Conservation (phyloP, 805 yeast species). For the Saccharomycopsis fodiens region DNA sequence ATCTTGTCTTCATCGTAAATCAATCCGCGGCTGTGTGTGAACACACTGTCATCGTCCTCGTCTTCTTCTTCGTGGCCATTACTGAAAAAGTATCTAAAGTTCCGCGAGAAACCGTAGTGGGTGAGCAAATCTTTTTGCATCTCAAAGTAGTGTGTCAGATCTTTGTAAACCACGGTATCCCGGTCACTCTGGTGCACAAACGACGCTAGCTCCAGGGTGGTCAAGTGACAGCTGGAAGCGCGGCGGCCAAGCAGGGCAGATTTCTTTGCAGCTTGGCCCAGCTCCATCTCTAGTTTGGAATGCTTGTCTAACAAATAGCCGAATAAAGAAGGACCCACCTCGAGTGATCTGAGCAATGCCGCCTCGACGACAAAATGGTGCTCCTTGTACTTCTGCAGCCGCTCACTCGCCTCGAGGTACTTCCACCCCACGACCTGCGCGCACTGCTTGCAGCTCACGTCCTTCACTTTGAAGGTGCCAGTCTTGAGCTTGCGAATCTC, state of each 20-base stretch:
- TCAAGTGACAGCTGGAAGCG: no score
- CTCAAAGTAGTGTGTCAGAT: constrained; percentile 16
- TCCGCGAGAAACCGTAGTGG: constrained; percentile 2
- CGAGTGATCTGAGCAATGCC: background rate
- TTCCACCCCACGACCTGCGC: constrained; percentile 54
- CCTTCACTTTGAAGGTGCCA: constrained; percentile 50
- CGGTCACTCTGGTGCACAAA: background rate
- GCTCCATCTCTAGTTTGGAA: background rate
- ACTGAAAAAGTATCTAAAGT: constrained; percentile 8
- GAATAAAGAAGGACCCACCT: constrained; percentile 1
- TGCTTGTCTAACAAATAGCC: constrained; percentile 1
- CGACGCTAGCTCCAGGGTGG: no score
- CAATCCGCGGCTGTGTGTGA: constrained; percentile 8
- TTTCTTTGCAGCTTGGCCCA: background rate
- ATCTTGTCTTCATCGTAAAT: constrained; percentile 2
- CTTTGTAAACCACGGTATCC: constrained; percentile 8
- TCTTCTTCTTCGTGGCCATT: background rate
- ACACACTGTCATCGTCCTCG: background rate
- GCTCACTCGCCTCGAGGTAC: constrained; percentile 40
- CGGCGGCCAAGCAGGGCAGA: background rate
- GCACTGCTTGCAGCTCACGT: constrained; percentile 50
- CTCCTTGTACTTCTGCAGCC: constrained; percentile 49
- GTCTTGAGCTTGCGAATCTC: constrained; percentile 47
- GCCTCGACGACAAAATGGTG: constrained; percentile 33
- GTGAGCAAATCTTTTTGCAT: constrained; percentile 13